These are phyloP conservation scores for Trichophyton verrucosum DNA, from an alignment of 2,329 filamentous ascomycete species.

Conservation along the genomic window DNA sequence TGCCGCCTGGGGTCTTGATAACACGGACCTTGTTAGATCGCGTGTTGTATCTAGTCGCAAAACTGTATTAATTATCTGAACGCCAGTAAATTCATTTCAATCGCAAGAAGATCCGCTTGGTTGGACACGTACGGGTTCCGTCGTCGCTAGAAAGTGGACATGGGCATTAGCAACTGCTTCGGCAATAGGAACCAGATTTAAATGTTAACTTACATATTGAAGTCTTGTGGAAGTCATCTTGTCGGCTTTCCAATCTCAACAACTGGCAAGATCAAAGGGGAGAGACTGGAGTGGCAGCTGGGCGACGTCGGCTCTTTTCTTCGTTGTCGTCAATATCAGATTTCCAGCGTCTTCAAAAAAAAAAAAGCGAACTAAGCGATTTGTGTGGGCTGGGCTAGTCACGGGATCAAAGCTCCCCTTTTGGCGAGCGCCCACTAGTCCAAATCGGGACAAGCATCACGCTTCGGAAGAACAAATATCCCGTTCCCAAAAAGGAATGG, in stretches of 20 bases:
- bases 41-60: slow-evolving; percentile 75
- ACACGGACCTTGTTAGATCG: slow-evolving; percentile 92
- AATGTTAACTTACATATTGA: slow-evolving; percentile 32
- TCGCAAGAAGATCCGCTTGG: slow-evolving; percentile 7
- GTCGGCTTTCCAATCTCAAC: slow-evolving; percentile 33
- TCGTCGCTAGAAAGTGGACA: slow-evolving; percentile 47
- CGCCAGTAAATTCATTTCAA: not conserved
- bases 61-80: slow-evolving; percentile 4
- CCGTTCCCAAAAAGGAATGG: slow-evolving; percentile 21
- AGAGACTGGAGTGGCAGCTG: slow-evolving; percentile 26
- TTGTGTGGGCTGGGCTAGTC: slow-evolving; percentile 32
- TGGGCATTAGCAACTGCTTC: slow-evolving; percentile 13
- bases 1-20: slow-evolving; percentile 91
- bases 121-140: slow-evolving; percentile 59
- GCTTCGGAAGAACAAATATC: not conserved
- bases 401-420: slow-evolving; percentile 8
- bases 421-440: slow-evolving; percentile 27
- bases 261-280: slow-evolving; percentile 20
- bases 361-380: slow-evolving; percentile 15
- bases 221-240: slow-evolving; percentile 44
- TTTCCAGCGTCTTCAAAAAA: slow-evolving; percentile 17
- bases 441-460: not conserved
- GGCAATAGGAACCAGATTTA: not conserved
- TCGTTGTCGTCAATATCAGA: slow-evolving; percentile 31
- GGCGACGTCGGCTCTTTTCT: slow-evolving; percentile 28